Base-by-base conservation (phyloP, 257 asterid species). In the Mentha longifolia region DNA sequence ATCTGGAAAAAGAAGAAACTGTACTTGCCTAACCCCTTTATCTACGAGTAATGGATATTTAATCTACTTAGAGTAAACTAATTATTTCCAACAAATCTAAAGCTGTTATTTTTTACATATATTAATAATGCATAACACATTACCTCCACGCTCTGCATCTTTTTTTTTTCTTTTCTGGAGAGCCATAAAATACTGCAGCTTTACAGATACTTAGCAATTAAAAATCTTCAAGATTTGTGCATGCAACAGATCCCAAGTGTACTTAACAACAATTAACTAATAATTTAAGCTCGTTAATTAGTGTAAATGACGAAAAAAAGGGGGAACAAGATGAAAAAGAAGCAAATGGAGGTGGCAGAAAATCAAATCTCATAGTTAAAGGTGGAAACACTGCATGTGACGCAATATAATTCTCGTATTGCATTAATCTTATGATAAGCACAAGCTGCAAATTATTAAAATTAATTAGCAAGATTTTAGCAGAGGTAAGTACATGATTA, bases 181-280 rank as follows among this genome's bases (percentile, higher is more conserved):
- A 39, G 37, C 49, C 70, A 74, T 62, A 76, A 71, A 78, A 73
- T 73, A 78, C 7, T 45, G 60, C 33, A 62, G 35, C 85, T 79
- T 80, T 33, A 15, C 56, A 28, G 13, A 65, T 35, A 4, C 66
- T 33, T 50, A 4, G 16, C 30, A 41, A 9, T 22, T 65, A 14
- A 49, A 15, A 15, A 66, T 69, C 56, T 65, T 5, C 39, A 16
- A 76, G 79, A 65, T 70, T 68, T 55, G 72, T 52, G 56, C 76
- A 47, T 61, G 83, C 73, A 72, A 80, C 81, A 35, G 84, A 87
- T 86, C 87, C 87, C 84, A 13, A 84, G 72, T 75, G 89, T 81
- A 85, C 86, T 86, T 85, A 3, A 45, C 78, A 14, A 15, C 55
- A 39, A n/a, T 70, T 65, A 50, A 65, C 43, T 77, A 57, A 1